Evolutionary conservation across 306 rosid genomes (phyloP), one percentile per base, ranked within the genome.

Genomic region (Fragaria ananassa): DNA sequence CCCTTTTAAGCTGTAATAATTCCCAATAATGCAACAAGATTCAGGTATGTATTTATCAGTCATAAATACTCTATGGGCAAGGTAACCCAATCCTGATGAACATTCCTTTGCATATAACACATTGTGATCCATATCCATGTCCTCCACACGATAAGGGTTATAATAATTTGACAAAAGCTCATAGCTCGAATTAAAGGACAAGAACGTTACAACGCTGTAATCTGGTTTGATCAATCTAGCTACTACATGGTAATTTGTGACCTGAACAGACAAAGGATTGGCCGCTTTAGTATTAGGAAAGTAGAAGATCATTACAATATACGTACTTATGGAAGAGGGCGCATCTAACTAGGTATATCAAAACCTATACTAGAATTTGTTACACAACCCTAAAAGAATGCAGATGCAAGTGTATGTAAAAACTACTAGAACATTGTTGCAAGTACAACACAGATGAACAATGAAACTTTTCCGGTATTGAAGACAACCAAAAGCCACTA

Each of bases 11-110:
- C 97, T 92, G 84, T 92, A 95, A 81, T 95, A 95, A 71, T 95
- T 95, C 54, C 99, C 99, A 73, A 95, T 91, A 71, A 95, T 95
- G 82, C 97, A 95, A 80, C 99, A 95, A 61, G 99, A 90, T 80
- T 95, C 97, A n/a, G 99, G 99, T 78, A 97, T 90, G 82, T 95
- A 95, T 71, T 95, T 95, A 83, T 95, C 97, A 29, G 96, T 92
- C 91, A 85, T 77, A 83, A 90, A 92, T 72, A 92, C 96, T 76
- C 97, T 89, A 81, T 95, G 98, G 67, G 98, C 99, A 79, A 95
- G 97, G 84, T 92, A 89, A 84, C 99, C 92, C 79, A 92, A 84
- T 42, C 91, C 93, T 47, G 97, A 88, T 56, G 82, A 91, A 53
- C 90, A 89, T 67, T 95, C 99, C 74, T 95, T 92, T 31, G 99